Evolutionary conservation across 73 alveolate genomes (phyloP).

Genomic region (Tetrahymena thermophila): DNA sequence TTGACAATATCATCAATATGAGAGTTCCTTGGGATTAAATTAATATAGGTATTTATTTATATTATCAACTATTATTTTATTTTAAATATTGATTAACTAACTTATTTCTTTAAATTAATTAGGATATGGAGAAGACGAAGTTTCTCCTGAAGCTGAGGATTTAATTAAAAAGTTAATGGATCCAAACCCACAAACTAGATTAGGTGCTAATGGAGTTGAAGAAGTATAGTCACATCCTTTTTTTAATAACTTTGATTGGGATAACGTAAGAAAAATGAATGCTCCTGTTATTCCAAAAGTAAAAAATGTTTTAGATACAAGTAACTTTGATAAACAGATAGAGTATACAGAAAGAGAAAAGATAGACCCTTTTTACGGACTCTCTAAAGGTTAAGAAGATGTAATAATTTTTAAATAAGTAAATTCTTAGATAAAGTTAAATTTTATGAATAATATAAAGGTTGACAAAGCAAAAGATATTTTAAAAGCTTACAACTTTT

Average conservation of each 20-base stretch:
- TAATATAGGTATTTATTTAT: background rate
- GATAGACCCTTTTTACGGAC: background rate
- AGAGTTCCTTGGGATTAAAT: slow-evolving; percentile 22
- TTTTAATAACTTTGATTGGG: slow-evolving; percentile 32
- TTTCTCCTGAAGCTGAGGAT: slow-evolving; percentile 37
- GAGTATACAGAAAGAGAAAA: background rate
- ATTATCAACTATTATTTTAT: background rate
- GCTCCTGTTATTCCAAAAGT: slow-evolving; percentile 23
- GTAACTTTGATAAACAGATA: background rate
- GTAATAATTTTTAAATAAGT: background rate
- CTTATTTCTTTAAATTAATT: too few species aligned
- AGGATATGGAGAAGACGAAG: slow-evolving; percentile 33
- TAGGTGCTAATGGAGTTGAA: slow-evolving; percentile 43
- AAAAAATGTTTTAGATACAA: background rate
- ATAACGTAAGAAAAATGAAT: slow-evolving; percentile 4
- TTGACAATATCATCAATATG: slow-evolving; percentile 30
- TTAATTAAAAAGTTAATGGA: slow-evolving; percentile 36
- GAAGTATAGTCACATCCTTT: slow-evolving; percentile 34
- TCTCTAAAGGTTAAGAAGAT: background rate
- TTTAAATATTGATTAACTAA: too few species aligned
- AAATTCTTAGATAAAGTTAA: background rate
- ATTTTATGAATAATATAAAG: background rate
- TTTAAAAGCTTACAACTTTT: background rate
- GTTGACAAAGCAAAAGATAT: background rate
- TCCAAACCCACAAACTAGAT: slow-evolving; percentile 41